Evolutionary conservation across 331 rosid species (phyloP).

Genomic region (Malus hybrid): DNA sequence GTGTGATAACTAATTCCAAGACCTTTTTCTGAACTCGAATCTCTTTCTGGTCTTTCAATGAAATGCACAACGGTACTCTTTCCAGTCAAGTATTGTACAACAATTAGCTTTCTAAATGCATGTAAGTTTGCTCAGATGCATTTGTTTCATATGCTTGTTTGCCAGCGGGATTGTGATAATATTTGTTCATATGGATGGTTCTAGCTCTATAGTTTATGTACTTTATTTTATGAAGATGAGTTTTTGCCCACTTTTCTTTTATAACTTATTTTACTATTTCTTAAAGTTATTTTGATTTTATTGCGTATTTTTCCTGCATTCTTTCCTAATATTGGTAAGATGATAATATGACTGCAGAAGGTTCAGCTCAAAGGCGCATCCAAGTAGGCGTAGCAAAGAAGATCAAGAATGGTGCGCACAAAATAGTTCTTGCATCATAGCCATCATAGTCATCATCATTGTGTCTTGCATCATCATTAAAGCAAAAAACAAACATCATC

Average conservation of each 20-base stretch:
- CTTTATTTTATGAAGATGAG: background rate
- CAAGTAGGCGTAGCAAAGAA: conserved; percentile 82
- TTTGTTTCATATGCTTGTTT: background rate
- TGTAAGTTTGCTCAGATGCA: background rate
- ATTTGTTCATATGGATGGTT: background rate
- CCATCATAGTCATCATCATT: too few relatives aligned
- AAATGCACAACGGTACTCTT: background rate
- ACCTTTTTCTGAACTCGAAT: background rate
- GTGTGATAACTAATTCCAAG: background rate
- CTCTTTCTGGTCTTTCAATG: background rate
- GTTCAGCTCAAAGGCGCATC: conserved; percentile 63
- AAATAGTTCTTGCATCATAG: conserved; percentile 83
- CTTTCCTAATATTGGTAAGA: conserved; percentile 19
- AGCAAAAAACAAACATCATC: too few relatives aligned
- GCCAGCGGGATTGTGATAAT: background rate
- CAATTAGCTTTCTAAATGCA: background rate
- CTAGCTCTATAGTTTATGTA: background rate
- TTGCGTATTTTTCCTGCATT: background rate
- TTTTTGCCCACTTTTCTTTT: background rate
- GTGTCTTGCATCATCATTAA: too few relatives aligned
- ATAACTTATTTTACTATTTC: background rate
- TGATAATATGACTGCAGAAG: conserved; percentile 30
- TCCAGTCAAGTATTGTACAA: background rate
- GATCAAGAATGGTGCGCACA: conserved; percentile 94
- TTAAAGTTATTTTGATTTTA: background rate